Percentiles rank a stretch among this genome's conserved stretches.
phyloP scores from a whole-genome alignment of 352 stramenopile genomes.

The Pseudoperonospora humuli region DNA sequence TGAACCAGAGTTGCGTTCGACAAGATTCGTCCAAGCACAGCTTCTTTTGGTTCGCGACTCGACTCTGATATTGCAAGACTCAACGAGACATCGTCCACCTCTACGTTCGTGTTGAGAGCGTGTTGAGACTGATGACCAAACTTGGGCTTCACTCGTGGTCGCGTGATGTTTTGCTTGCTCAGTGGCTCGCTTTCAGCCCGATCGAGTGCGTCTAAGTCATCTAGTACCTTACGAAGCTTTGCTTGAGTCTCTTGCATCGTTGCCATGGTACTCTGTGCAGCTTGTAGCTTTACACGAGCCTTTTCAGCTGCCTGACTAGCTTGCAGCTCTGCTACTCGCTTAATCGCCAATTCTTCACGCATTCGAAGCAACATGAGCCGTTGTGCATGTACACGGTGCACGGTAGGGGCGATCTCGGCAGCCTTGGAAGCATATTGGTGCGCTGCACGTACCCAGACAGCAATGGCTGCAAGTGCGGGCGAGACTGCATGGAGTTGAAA shows the following conservation, averaged over 20 bases:
- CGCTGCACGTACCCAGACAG: too few relatives aligned
- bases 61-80: constrained; percentile 1
- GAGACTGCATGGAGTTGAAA: too few relatives aligned
- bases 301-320: constrained; percentile 11
- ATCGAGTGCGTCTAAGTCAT: constrained; percentile 62
- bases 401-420: constrained; percentile 57
- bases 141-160: constrained; percentile 21
- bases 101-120: background rate
- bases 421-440: constrained; percentile 64
- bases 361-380: constrained; percentile 48
- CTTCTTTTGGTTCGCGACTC: constrained; percentile 36
- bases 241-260: constrained; percentile 10
- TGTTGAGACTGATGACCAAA: background rate
- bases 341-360: constrained; percentile 21
- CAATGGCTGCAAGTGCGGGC: too few relatives aligned
- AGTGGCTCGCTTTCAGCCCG: constrained; percentile 47
- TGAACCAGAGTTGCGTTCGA: constrained; percentile 31
- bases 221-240: constrained; percentile 46
- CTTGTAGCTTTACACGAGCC: constrained; percentile 9
- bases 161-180: constrained; percentile 48
- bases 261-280: constrained; percentile 14
- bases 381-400: constrained; percentile 47
- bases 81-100: background rate
- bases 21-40: too few relatives aligned
- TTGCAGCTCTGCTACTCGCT: constrained; percentile 11